A percentile compares a stretch with the other conserved stretches of the same genome.
phyloP scores from a whole-genome alignment of 495 filamentous ascomycete species.

The Neurospora africana region DNA sequence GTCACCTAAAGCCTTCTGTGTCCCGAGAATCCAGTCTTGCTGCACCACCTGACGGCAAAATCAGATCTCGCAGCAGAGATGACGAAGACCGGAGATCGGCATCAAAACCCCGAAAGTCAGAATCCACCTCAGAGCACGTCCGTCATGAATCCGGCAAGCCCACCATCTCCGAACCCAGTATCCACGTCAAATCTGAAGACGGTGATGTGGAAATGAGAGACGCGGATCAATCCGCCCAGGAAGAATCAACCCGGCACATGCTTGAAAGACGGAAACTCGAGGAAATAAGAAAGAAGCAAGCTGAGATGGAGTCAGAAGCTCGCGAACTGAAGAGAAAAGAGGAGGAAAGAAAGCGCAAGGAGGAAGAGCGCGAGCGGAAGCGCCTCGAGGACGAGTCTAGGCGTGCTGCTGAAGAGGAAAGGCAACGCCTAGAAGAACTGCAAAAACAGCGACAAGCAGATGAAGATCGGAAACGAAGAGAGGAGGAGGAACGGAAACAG shows the following conservation, averaged over 20 bases:
- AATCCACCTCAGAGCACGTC: conserved; percentile 18
- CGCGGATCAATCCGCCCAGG: conserved; percentile 16
- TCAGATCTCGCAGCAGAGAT: conserved; percentile 23
- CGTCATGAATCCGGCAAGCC: conserved; percentile 31
- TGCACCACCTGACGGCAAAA: conserved; percentile 9
- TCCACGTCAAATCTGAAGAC: conserved; percentile 39
- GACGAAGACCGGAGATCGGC: conserved; percentile 28
- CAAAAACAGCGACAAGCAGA: conserved; percentile 16
- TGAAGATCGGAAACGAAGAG: conserved; percentile 29
- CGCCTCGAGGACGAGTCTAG: conserved; percentile 14
- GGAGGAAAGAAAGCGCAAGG: conserved; percentile 23
- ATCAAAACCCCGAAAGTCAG: conserved; percentile 25
- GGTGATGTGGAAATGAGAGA: conserved; percentile 38
- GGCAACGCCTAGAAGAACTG: conserved; percentile 39
- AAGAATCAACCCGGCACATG: conserved; percentile 26
- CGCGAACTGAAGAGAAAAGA: conserved; percentile 24
- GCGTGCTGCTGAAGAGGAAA: conserved; percentile 10
- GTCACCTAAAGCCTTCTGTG: conserved; percentile 24
- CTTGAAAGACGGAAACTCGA: conserved; percentile 36
- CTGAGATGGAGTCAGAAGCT: conserved; percentile 15
- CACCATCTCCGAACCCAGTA: conserved; percentile 30
- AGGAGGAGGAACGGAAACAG: conserved; percentile 34
- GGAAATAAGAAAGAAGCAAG: conserved; percentile 36
- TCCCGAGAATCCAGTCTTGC: conserved; percentile 23
- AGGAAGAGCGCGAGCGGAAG: conserved; percentile 19